Conservation (phyloP, 2,329 filamentous ascomycete genomes). For the Sporothrix mexicana region DNA sequence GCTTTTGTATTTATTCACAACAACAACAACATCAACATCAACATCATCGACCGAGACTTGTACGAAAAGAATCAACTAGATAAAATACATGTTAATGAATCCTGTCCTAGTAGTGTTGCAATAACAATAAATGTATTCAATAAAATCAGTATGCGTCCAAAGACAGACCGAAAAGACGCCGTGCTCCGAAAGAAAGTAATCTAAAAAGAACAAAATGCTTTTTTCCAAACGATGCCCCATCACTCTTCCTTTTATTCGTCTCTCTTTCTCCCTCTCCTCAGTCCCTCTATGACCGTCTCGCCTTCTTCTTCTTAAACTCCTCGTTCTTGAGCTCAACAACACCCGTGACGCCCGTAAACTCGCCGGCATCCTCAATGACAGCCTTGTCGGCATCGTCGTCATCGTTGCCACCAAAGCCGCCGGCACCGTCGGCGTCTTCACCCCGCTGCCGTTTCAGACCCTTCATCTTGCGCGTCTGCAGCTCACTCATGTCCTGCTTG, state of each 20-base stretch:
- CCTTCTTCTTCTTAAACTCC: conserved; percentile 48
- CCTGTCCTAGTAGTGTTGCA: not conserved
- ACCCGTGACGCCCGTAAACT: conserved; percentile 31
- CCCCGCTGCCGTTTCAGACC: conserved; percentile 84
- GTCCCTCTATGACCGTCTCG: conserved; percentile 43
- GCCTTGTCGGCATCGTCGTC: conserved; percentile 41
- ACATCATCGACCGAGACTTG: not conserved
- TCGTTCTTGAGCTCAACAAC: conserved; percentile 36
- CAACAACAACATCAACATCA: not conserved
- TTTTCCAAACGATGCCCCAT: conserved; percentile 2
- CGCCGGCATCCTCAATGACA: conserved; percentile 14
- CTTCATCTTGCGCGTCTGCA: conserved; percentile 99
- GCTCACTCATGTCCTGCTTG: conserved; percentile 81
- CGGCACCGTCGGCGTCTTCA: conserved; percentile 51
- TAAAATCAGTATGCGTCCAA: conserved; percentile 20
- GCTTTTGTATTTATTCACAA: not conserved
- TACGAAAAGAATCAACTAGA: not conserved
- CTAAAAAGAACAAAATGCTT: conserved; percentile 24
- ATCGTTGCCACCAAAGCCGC: not conserved
- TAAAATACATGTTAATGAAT: not conserved
- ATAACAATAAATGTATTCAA: not conserved
- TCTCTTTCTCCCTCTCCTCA: not conserved
- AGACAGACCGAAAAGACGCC: conserved; percentile 29
- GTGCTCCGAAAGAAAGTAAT: conserved; percentile 30
- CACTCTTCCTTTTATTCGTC: not conserved